Evolutionary conservation across 2,329 filamentous ascomycete genomes (phyloP).

Genomic region (Pseudogymnoascus sp.): DNA sequence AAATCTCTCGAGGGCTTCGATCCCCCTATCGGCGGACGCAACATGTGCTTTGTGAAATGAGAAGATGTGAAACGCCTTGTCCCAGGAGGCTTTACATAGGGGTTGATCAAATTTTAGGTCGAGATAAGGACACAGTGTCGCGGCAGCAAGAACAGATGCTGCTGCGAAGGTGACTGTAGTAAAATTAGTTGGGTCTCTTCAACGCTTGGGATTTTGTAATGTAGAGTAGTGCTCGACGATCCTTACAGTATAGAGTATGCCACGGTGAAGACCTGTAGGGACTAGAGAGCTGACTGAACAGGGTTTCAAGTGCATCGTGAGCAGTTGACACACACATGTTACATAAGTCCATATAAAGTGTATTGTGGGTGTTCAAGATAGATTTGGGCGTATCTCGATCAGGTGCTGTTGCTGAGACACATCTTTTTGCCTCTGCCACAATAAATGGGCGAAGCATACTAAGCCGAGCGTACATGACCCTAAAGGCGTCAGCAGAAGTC

Average conservation of each 20-base stretch:
- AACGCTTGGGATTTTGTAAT: background rate
- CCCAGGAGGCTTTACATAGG: background rate
- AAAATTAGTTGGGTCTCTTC: background rate
- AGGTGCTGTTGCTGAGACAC: background rate
- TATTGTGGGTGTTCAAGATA: background rate
- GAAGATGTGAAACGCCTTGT: background rate
- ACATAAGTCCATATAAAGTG: constrained; percentile 12
- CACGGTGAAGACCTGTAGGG: constrained; percentile 15
- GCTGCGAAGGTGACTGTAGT: constrained; percentile 15
- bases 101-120: background rate
- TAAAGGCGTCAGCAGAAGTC: background rate
- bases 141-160: constrained; percentile 14
- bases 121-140: constrained; percentile 8
- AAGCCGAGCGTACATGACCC: background rate
- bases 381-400: background rate
- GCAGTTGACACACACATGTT: constrained; percentile 16
- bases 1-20: background rate
- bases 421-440: background rate
- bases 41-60: background rate
- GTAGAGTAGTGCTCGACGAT: background rate
- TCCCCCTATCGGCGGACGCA: background rate
- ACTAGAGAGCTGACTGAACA: constrained; percentile 11
- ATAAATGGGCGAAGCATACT: background rate
- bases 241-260: constrained; percentile 20
- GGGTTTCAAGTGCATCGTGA: constrained; percentile 11